Percentiles rank a stretch among this genome's conserved stretches.
phyloP scores from a whole-genome alignment of 495 filamentous ascomycete species.

The Hyaloscypha variabilis region DNA sequence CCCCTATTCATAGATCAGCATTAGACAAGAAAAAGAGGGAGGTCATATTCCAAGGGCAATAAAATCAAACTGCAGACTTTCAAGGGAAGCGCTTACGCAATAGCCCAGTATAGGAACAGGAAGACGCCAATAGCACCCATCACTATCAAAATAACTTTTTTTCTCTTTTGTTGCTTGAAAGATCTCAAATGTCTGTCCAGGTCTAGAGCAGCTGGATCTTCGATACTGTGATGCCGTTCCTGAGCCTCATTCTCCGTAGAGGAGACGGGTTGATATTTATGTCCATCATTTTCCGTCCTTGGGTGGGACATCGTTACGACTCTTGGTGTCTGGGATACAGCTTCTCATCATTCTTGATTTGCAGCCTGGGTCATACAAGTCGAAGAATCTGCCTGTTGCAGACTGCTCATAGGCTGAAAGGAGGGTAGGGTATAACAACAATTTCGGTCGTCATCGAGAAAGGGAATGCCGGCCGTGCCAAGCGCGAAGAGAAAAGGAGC shows the following conservation, averaged over 20 bases:
- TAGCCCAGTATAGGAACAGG: conserved; percentile 22
- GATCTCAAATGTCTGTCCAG: conserved; percentile 15
- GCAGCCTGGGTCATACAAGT: background rate
- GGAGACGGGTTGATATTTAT: conserved; percentile 19
- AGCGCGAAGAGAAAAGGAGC: background rate
- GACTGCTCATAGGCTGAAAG: conserved; percentile 3
- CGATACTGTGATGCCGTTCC: conserved; percentile 3
- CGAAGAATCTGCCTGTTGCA: background rate
- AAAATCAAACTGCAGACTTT: background rate
- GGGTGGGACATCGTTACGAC: background rate
- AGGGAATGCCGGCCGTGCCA: conserved; percentile 2
- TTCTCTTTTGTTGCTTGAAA: conserved; percentile 15
- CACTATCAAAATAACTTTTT: conserved; percentile 2
- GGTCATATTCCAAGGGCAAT: background rate
- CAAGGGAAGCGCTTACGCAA: conserved; percentile 19
- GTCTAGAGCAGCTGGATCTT: background rate
- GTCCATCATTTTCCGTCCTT: background rate
- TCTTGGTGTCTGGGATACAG: background rate
- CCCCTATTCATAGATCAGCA: background rate
- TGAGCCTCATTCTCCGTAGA: conserved; percentile 10
- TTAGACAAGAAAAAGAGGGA: background rate
- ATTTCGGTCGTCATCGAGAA: conserved; percentile 19
- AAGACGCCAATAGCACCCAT: conserved; percentile 17
- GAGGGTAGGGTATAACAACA: background rate
- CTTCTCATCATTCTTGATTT: background rate